Percentiles rank a stretch among this genome's conserved stretches.
Conservation (phyloP, 2,329 filamentous ascomycete genomes). For the Aquanectria penicillioides region DNA sequence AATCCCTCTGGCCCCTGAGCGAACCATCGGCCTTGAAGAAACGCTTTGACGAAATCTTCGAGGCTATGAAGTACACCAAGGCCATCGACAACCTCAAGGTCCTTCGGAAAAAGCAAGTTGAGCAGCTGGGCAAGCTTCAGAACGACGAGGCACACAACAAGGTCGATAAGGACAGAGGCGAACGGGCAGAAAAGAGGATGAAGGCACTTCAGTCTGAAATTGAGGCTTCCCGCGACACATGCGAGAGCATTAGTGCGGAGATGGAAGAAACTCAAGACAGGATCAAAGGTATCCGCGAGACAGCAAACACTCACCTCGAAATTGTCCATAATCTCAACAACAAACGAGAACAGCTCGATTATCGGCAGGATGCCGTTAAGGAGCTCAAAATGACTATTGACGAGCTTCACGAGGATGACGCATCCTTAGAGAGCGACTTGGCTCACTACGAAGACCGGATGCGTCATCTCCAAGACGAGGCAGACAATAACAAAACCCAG, state of each 20-base stretch:
- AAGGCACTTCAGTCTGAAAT: conserved; percentile 74
- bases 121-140: conserved; percentile 77
- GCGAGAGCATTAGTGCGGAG: conserved; percentile 65
- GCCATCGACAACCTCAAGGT: conserved; percentile 95
- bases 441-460: conserved; percentile 83
- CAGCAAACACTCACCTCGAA: conserved; percentile 77
- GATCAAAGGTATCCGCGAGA: conserved; percentile 74
- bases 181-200: conserved; percentile 74
- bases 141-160: conserved; percentile 82
- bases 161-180: conserved; percentile 84
- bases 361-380: conserved; percentile 75
- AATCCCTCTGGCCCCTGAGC: conserved; percentile 96
- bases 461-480: conserved; percentile 69
- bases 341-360: conserved; percentile 79
- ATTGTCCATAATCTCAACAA: conserved; percentile 80
- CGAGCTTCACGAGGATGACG: conserved; percentile 81
- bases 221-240: conserved; percentile 67
- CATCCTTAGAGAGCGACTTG: conserved; percentile 75
- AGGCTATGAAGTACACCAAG: conserved; percentile 96
- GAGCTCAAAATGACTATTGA: conserved; percentile 78
- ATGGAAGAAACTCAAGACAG: conserved; percentile 68
- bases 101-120: conserved; percentile 83
- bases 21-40: conserved; percentile 88
- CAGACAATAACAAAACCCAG: conserved; percentile 68
- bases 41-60: conserved; percentile 97